A percentile compares a stretch with the other conserved stretches of the same genome.
phyloP scores from a whole-genome alignment of 1,139 yeast genomes.

The Magnusiomyces paraingens region DNA sequence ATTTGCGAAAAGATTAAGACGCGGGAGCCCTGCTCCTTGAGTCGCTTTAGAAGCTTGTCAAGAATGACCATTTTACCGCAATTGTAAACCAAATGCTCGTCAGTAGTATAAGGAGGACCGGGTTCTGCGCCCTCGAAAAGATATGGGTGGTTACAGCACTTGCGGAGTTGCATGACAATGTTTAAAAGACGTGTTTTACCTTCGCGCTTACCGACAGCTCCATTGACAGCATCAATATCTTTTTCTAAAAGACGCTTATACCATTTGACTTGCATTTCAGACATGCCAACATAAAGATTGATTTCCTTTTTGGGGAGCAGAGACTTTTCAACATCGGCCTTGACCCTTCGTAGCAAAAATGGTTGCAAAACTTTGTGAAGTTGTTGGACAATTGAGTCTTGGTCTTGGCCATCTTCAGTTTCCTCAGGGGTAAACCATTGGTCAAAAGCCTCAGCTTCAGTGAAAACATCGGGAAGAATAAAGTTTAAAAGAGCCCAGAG shows the following conservation, averaged over 20 bases:
- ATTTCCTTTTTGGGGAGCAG: conserved; percentile 84
- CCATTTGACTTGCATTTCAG: conserved; percentile 92
- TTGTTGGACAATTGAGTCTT: conserved; percentile 71
- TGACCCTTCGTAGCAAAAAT: conserved; percentile 80
- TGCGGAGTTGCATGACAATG: conserved; percentile 93
- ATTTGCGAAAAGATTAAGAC: conserved; percentile 92
- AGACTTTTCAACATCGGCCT: conserved; percentile 88
- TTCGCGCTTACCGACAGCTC: conserved; percentile 83
- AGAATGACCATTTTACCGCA: conserved; percentile 86
- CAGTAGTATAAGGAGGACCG: conserved; percentile 96
- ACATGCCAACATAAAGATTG: conserved; percentile 89
- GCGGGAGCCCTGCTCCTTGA: conserved; percentile 74
- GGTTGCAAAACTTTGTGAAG: conserved; percentile 87
- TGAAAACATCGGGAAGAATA: conserved; percentile 90
- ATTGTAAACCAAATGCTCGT: conserved; percentile 84
- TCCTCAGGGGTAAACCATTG: conserved; percentile 57
- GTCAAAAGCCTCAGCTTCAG: conserved; percentile 86
- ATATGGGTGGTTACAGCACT: conserved; percentile 96
- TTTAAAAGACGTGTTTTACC: conserved; percentile 86
- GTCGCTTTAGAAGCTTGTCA: conserved; percentile 72
- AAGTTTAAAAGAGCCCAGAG: conserved; percentile 92
- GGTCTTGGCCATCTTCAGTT: conserved; percentile 42
- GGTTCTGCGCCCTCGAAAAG: conserved; percentile 98
- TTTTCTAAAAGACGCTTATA: conserved; percentile 82
- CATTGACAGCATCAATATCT: conserved; percentile 95